phyloP scores from a whole-genome alignment of 1,139 yeast genomes.

The Hansenula lynferdii region DNA sequence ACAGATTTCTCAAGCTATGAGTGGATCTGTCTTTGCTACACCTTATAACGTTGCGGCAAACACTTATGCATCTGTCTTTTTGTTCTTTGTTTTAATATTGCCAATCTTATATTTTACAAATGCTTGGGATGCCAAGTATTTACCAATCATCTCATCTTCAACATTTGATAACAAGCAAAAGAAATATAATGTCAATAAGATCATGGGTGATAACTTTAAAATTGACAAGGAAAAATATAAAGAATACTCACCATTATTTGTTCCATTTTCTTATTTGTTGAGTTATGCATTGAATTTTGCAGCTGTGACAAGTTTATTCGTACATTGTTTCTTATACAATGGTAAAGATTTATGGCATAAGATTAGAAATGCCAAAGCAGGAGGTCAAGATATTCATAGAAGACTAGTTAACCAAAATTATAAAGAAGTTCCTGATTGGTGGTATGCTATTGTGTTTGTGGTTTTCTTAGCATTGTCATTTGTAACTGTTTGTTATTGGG shows the following conservation, averaged over 20 bases:
- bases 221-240: conserved; percentile 28
- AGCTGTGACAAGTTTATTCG: conserved; percentile 35
- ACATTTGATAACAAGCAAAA: conserved; percentile 32
- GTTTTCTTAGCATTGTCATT: conserved; percentile 31
- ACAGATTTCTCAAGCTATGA: conserved; percentile 34
- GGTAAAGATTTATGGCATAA: conserved; percentile 33
- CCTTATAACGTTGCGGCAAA: conserved; percentile 44
- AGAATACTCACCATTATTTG: conserved; percentile 32
- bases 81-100: conserved; percentile 29
- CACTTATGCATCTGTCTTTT: conserved; percentile 27
- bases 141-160: conserved; percentile 35
- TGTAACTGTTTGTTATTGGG: conserved; percentile 26
- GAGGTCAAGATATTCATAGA: conserved; percentile 36
- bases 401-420: conserved; percentile 29
- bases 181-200: conserved; percentile 31
- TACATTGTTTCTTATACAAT: conserved; percentile 34
- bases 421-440: conserved; percentile 37
- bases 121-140: conserved; percentile 35
- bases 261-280: conserved; percentile 34
- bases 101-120: conserved; percentile 33
- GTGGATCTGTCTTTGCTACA: conserved; percentile 45
- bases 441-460: conserved; percentile 31
- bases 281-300: conserved; percentile 39
- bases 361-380: conserved; percentile 26
- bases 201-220: conserved; percentile 29